Percentiles rank a stretch among this genome's conserved stretches.
Conservation (phyloP, 2,329 filamentous ascomycete genomes). For the Fusarium poae region DNA sequence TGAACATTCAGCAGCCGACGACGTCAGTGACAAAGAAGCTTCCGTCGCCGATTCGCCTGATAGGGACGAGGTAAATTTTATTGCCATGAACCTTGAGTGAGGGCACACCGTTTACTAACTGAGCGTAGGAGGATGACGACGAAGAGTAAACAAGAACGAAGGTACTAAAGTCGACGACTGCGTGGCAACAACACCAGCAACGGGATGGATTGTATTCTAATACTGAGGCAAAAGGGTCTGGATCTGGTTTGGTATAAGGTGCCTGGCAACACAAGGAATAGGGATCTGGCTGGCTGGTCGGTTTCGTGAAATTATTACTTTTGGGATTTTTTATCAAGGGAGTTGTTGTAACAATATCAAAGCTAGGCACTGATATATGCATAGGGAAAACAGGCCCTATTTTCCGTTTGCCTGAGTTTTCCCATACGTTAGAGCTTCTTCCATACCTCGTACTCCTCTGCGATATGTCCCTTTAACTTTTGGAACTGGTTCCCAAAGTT, state of each 20-base stretch:
- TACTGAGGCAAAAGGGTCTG: conserved; percentile 12
- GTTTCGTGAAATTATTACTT: conserved; percentile 9
- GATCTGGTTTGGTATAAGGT: conserved; percentile 15
- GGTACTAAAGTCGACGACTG: neutral
- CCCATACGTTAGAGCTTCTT: conserved; percentile 66
- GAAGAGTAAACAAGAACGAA: conserved; percentile 33
- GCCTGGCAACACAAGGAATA: conserved; percentile 2
- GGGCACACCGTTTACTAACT: conserved; percentile 50
- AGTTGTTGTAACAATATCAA: conserved; percentile 38
- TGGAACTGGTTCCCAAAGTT: conserved; percentile 82
- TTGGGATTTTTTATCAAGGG: conserved; percentile 21
- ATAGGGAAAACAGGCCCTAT: conserved; percentile 37
- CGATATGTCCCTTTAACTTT: conserved; percentile 80
- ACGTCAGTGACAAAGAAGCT: conserved; percentile 30
- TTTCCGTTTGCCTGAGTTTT: conserved; percentile 4
- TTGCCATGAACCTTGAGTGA: conserved; percentile 40
- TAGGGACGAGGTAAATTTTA: conserved; percentile 50
- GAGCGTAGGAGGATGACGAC: conserved; percentile 44
- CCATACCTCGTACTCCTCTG: conserved; percentile 81
- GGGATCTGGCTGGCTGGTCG: conserved; percentile 13
- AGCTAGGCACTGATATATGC: conserved; percentile 15
- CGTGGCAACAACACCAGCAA: neutral
- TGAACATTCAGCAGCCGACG: conserved; percentile 30
- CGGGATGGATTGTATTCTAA: conserved; percentile 9
- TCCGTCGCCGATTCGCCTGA: conserved; percentile 21